A percentile compares a stretch with the other conserved stretches of the same genome.
Evolutionary conservation across 2,329 filamentous ascomycete genomes (phyloP).

Genomic region (Coniochaeta hoffmannii): DNA sequence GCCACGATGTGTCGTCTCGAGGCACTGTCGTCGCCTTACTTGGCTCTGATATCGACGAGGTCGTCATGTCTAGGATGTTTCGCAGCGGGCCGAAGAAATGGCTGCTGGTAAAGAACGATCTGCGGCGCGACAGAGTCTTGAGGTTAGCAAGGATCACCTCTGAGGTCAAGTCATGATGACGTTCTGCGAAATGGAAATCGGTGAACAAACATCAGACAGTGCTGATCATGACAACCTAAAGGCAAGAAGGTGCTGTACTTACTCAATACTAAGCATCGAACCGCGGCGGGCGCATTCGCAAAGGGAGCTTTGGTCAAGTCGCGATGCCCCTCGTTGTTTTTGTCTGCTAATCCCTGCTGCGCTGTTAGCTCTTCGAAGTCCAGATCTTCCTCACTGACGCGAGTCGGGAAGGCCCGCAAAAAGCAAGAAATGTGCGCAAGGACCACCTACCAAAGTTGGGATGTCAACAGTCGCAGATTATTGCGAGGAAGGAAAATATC

Average conservation of each 20-base stretch:
- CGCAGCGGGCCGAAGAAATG: conserved; percentile 18
- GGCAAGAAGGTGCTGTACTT: conserved; percentile 9
- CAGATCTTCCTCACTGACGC: not conserved
- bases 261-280: conserved; percentile 18
- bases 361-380: not conserved
- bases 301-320: not conserved
- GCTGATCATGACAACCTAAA: too few species aligned
- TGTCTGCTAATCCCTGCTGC: not conserved
- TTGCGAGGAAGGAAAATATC: not conserved
- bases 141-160: not conserved
- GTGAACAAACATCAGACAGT: not conserved
- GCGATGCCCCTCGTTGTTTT: conserved; percentile 1
- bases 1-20: not conserved
- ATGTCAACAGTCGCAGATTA: not conserved
- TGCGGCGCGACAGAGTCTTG: conserved; percentile 6
- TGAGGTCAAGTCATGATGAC: not conserved
- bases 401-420: not conserved
- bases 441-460: not conserved
- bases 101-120: conserved; percentile 17
- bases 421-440: not conserved
- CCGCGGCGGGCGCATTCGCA: not conserved
- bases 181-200: not conserved
- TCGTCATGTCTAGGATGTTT: conserved; percentile 17
- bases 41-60: conserved; percentile 5
- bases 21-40: not conserved